These are phyloP conservation scores for Mrakia gelida DNA, from an alignment of 768 basidiomycete species.

Conservation along the genomic window DNA sequence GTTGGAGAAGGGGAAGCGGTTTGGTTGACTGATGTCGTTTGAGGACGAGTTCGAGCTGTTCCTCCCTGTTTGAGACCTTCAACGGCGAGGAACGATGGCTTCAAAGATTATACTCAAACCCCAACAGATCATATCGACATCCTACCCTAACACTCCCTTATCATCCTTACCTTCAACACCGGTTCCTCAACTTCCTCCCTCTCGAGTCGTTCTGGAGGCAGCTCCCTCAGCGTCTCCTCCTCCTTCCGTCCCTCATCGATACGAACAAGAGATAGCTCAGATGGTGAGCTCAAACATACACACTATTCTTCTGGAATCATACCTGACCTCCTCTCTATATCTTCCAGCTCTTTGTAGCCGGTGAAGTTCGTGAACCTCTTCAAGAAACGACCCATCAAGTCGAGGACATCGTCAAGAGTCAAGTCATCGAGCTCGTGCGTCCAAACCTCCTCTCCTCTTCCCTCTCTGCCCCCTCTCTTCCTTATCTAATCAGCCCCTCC, in stretches of 20 bases:
- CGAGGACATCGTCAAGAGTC: conserved; percentile 88
- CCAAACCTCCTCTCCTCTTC: neutral
- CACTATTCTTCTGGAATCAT: no score
- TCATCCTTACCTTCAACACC: neutral
- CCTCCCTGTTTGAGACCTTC: no score
- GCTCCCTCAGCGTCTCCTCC: neutral
- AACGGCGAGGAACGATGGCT: no score
- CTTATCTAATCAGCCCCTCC: neutral
- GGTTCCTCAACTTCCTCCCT: neutral
- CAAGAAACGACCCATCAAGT: conserved; percentile 84
- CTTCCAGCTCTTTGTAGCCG: conserved; percentile 89
- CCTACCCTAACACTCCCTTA: no score
- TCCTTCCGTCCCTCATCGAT: conserved; percentile 50
- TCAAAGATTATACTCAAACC: no score
- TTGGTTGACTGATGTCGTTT: no score
- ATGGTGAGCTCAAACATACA: conserved; percentile 61
- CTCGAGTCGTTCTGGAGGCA: neutral
- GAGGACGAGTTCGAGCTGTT: no score
- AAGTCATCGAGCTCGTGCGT: conserved; percentile 81
- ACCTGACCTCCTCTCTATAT: neutral
- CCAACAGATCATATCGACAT: no score
- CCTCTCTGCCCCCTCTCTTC: neutral
- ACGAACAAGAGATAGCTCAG: conserved; percentile 85
- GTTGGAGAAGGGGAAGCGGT: neutral
- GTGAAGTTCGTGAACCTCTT: conserved; percentile 85